Evolutionary conservation across 805 yeast species (phyloP), one percentile per base, ranked within the genome.

Genomic region (Cyberlindnera mrakii): DNA sequence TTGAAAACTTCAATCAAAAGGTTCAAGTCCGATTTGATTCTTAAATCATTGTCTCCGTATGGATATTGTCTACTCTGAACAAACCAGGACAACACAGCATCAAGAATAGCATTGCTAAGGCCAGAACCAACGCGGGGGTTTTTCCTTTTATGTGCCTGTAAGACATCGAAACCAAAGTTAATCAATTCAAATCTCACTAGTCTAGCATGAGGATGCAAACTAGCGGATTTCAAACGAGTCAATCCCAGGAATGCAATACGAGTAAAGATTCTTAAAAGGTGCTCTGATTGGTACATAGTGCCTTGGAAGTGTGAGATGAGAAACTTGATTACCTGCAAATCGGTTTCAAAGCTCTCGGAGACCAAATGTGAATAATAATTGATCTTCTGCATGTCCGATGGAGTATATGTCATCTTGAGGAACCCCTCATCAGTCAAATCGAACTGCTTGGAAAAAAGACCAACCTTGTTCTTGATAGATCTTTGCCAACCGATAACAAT

Each of bases 341-440:
- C 97, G 0, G 95, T 85, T 42, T 80, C 78, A 44, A 77, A 64
- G 5, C 70, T 60, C 40, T 70, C 65, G 5, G 74, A 69, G 1
- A 81, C 78, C 3, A 59, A 50, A 2, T 64, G 60, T 0, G 87
- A 79, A 30, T 67, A 64, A 46, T 74, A 77, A 42, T 75, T 75
- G 7, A 82, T 71, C 6, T 68, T 71, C 36, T 69, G 68, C 51
- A 78, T 81, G 63, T 84, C 81, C 37, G 95, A 80, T 10, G 99
- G 97, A 1, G 89, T 67, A 54, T 93, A 93, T 49, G 86, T 93
- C 99, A 93, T 93, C 40, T 70, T 72, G 49, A 76, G 65, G 60
- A 70, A 82, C 43, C 82, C 85, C 19, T 91, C 82, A 43, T 71
- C 66, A 1, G 53, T 55, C 6, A 77, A 59, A 59, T 89, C 95